Base-by-base conservation (phyloP, 768 basidiomycete genomes). In the Mycena polygramma region DNA sequence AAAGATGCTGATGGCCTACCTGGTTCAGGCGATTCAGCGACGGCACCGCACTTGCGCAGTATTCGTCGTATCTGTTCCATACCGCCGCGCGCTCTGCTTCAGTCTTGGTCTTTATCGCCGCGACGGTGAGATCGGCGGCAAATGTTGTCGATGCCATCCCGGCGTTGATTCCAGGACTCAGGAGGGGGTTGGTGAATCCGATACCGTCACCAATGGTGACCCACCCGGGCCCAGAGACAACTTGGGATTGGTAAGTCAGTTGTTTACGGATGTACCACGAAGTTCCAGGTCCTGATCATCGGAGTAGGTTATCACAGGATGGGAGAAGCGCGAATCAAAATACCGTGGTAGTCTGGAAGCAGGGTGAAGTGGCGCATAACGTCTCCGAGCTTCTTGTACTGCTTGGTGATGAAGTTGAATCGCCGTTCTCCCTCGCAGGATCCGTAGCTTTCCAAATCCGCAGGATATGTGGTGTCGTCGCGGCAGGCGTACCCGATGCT, bases 121-220 rank as follows among this genome's bases (percentile, higher is more conserved):
- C 68, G 17, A 36, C 57, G 7, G 72, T 73, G 30, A 55, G 49
- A 7, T 73, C 46, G 19, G 71, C 71, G 8, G 68, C 71, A 13
- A 43, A 55, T 13, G 59, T 61, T 17, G 71, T 49, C 9, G 67
- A 58, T 3, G 62, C 71, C 62, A 72, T 69, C 14, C 68, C 68
- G 17, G 68, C 67, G 58, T 72, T 72, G 63, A 72, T 72, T 37
- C 71, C 71, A 7, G 71, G 71, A 35, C 62, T 64, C 36, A 69
- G 26, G n/a, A 73, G 63, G 17, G 71, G 71, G 52, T 73, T 73
- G 43, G 71, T 73, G 37, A 73, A 73, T 3, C 63, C 71, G 9
- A 61, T 49, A 13, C 43, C 59, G 36, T 73, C 63, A 3, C 71
- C 71, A 26, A 73, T 53, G 3, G 71, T 61, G 6, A 73, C 62